These are phyloP conservation scores for Eutrema heterophyllum DNA, from an alignment of 345 rosid species.

Conservation along the genomic window DNA sequence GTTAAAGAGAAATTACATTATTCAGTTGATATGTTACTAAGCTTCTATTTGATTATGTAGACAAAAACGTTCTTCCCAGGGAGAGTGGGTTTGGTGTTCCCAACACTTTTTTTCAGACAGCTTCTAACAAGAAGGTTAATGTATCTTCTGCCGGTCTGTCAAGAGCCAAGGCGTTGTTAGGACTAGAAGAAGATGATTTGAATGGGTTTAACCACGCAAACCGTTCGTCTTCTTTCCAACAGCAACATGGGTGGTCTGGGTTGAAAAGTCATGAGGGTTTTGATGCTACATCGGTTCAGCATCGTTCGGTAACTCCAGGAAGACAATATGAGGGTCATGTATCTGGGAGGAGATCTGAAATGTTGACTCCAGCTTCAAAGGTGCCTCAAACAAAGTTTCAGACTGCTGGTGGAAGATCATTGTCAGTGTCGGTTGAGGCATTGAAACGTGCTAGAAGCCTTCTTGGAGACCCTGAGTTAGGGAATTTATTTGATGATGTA, in stretches of 20 bases:
- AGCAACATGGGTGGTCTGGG: neutral
- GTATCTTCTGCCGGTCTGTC: conserved; percentile 61
- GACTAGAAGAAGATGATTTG: conserved; percentile 44
- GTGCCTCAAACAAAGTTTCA: conserved; percentile 68
- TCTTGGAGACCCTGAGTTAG: conserved; percentile 87
- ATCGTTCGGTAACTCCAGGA: conserved; percentile 25
- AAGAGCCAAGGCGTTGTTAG: conserved; percentile 69
- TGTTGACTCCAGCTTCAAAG: conserved; percentile 32
- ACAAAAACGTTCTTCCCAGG: conserved; percentile 19
- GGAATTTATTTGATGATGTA: conserved; percentile 44
- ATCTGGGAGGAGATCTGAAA: conserved; percentile 27
- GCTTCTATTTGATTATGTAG: conserved; percentile 29
- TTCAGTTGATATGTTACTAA: neutral
- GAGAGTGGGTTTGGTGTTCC: conserved; percentile 30
- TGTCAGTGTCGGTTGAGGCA: conserved; percentile 85
- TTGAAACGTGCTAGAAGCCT: conserved; percentile 80
- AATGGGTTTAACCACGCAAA: conserved; percentile 35
- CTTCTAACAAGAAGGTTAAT: conserved; percentile 62
- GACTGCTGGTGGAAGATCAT: conserved; percentile 83
- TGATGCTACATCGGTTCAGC: conserved; percentile 26
- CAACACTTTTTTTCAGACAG: conserved; percentile 64
- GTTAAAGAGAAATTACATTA: neutral
- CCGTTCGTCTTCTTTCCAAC: conserved; percentile 18
- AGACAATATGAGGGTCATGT: conserved; percentile 25
- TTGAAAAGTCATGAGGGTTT: conserved; percentile 3